A percentile compares a stretch with the other conserved stretches of the same genome.
Conservation (phyloP, 345 rosid genomes). For the Linum usitatissimum region DNA sequence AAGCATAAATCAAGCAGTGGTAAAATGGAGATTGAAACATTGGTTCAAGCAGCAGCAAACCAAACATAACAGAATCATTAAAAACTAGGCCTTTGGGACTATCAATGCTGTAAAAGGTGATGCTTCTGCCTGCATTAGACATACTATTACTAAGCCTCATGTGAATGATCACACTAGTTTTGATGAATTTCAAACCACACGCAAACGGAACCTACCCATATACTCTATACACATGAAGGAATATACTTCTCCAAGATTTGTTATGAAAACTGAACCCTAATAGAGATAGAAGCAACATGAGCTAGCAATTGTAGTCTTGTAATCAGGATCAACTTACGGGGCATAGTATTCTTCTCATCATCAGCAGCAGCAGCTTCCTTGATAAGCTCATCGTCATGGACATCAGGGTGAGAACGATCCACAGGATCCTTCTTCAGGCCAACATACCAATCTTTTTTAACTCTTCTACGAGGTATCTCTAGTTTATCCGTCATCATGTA, state of each 20-base stretch:
- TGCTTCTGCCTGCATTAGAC: background rate
- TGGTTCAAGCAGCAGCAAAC: background rate
- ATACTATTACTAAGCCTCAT: background rate
- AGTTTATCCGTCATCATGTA: constrained; percentile 91
- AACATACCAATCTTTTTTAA: constrained; percentile 80
- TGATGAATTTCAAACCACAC: background rate
- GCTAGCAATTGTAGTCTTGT: background rate
- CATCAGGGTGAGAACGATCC: constrained; percentile 94
- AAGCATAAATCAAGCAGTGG: background rate
- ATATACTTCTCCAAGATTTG: background rate
- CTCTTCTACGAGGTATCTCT: constrained; percentile 81
- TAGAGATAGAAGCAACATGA: background rate
- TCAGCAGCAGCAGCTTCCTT: constrained; percentile 35
- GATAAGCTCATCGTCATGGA: constrained; percentile 57
- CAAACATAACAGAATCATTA: background rate
- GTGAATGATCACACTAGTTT: background rate
- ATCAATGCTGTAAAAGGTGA: background rate
- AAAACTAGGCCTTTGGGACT: background rate
- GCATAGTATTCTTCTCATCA: constrained; percentile 30
- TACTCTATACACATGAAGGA: background rate
- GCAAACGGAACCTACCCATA: background rate
- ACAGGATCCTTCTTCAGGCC: constrained; percentile 82
- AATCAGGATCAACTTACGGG: constrained; percentile 41
- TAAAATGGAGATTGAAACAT: background rate
- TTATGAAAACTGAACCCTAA: background rate